These are phyloP conservation scores for Friedmanniomyces simplex DNA, from an alignment of 495 filamentous ascomycete genomes.

Conservation along the genomic window DNA sequence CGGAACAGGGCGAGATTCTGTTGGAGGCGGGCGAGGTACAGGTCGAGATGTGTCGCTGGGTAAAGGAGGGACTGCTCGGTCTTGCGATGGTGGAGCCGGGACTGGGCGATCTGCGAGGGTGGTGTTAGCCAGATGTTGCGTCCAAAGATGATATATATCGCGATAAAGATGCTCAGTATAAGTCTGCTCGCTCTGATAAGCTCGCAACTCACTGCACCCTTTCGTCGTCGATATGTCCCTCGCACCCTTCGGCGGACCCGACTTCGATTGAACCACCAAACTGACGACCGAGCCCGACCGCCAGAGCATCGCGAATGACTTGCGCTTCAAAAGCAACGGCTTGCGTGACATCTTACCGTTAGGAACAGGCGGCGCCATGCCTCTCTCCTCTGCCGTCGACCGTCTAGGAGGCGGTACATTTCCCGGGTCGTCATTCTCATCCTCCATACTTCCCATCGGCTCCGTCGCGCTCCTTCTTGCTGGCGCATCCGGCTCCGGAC, in stretches of 20 bases:
- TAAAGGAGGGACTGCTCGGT: conserved; percentile 20
- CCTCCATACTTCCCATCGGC: conserved; percentile 16
- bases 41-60: conserved; percentile 46
- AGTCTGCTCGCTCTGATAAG: not conserved
- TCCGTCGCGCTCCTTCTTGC: not conserved
- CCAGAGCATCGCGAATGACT: not conserved
- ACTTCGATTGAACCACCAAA: not conserved
- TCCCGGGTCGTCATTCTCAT: conserved; percentile 21
- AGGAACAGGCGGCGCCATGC: conserved; percentile 38
- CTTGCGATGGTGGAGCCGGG: conserved; percentile 10
- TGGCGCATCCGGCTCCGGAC: conserved; percentile 26
- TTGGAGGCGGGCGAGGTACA: conserved; percentile 32
- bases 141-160: not conserved
- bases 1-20: conserved; percentile 30
- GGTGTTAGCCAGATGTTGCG: not conserved
- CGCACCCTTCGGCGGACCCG: not conserved
- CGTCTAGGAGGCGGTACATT: conserved; percentile 33
- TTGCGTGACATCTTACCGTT: conserved; percentile 39
- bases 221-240: not conserved
- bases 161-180: not conserved
- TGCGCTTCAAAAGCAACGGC: not conserved
- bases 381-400: conserved; percentile 31
- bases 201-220: not conserved
- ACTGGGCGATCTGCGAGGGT: conserved; percentile 36
- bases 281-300: not conserved